Percentiles rank a stretch among this genome's conserved stretches.
Conservation (phyloP, 495 filamentous ascomycete species). For the Articulospora tetracladia region DNA sequence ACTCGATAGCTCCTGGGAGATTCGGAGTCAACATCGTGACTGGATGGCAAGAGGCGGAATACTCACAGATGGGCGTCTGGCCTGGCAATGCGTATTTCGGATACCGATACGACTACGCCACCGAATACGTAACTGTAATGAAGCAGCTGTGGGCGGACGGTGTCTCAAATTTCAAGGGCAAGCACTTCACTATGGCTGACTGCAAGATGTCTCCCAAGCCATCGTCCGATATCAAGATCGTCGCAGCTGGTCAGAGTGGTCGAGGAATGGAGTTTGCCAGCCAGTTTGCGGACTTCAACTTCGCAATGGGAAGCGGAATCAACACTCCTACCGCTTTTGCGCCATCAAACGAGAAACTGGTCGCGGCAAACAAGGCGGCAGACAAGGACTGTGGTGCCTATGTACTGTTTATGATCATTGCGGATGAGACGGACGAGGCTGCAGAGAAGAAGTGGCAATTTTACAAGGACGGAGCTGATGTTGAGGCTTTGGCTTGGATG, state of each 20-base stretch:
- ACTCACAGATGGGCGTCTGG: conserved; percentile 33
- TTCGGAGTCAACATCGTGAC: conserved; percentile 33
- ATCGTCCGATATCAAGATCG: conserved; percentile 24
- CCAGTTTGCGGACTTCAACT: conserved; percentile 30
- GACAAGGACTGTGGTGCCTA: conserved; percentile 29
- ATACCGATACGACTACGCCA: conserved; percentile 33
- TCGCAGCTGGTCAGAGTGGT: conserved; percentile 28
- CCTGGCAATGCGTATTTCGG: conserved; percentile 32
- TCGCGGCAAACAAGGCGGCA: conserved; percentile 22
- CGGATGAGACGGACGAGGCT: conserved; percentile 30
- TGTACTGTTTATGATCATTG: conserved; percentile 31
- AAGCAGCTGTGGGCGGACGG: conserved; percentile 31
- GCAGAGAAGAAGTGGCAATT: conserved; percentile 30
- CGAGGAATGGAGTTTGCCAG: conserved; percentile 31
- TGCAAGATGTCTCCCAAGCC: conserved; percentile 31
- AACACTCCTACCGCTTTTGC: conserved; percentile 28
- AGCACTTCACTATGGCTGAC: conserved; percentile 32
- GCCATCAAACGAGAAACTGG: conserved; percentile 21
- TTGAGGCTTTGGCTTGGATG: conserved; percentile 30
- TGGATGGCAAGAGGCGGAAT: conserved; percentile 32
- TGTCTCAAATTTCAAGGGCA: conserved; percentile 31
- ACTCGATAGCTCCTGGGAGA: conserved; percentile 31
- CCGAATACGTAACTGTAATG: conserved; percentile 32
- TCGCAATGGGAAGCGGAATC: conserved; percentile 27
- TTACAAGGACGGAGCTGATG: conserved; percentile 29